phyloP scores from a whole-genome alignment of 805 yeast genomes.

The Saccharomycopsis sp. region DNA sequence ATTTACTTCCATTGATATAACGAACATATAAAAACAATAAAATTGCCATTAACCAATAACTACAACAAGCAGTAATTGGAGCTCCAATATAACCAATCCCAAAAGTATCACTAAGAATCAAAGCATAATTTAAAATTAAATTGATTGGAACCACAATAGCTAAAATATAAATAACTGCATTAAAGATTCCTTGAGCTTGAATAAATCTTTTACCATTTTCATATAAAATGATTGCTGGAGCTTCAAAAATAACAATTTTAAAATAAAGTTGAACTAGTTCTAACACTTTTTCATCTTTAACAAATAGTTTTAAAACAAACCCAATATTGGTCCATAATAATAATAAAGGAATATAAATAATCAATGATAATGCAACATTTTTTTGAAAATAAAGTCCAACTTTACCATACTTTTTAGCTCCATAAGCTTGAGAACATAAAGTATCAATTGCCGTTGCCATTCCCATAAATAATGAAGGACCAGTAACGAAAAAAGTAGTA shows the following conservation, averaged over 20 bases:
- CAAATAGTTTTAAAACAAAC: constrained; percentile 27
- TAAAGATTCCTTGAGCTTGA: constrained; percentile 71
- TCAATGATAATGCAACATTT: constrained; percentile 51
- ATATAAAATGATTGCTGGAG: constrained; percentile 61
- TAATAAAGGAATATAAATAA: constrained; percentile 43
- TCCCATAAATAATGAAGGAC: constrained; percentile 55
- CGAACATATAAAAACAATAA: constrained; percentile 43
- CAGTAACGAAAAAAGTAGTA: constrained; percentile 71
- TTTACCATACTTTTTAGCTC: constrained; percentile 49
- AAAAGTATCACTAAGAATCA: constrained; percentile 53
- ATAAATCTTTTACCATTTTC: constrained; percentile 66
- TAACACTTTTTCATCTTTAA: constrained; percentile 1
- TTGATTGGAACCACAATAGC: constrained; percentile 67
- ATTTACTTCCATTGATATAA: constrained; percentile 16
- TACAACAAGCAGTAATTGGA: constrained; percentile 61
- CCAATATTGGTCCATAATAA: constrained; percentile 48
- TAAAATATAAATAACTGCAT: constrained; percentile 67
- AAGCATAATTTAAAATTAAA: constrained; percentile 49
- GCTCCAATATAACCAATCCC: constrained; percentile 75
- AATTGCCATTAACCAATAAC: constrained; percentile 61
- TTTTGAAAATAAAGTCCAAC: constrained; percentile 64
- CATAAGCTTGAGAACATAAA: constrained; percentile 68
- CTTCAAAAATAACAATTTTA: constrained; percentile 45
- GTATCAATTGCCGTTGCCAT: constrained; percentile 67
- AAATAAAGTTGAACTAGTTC: constrained; percentile 49